A percentile compares a stretch with the other conserved stretches of the same genome.
Conservation (phyloP, 1,284 basidiomycete genomes). For the Marasmius sp. region DNA sequence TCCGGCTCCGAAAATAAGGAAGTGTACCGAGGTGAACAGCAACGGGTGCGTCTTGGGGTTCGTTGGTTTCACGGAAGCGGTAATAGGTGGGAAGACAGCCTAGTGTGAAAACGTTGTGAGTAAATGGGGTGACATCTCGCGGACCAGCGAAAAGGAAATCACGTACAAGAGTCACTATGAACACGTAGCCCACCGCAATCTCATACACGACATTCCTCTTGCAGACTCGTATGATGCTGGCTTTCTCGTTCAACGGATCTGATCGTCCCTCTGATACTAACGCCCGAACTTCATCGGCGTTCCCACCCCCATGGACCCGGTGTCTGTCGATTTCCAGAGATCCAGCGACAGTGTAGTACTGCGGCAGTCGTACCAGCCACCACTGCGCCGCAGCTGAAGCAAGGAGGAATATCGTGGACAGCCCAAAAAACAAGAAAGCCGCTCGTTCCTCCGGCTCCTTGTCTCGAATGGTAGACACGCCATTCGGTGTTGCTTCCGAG, state of each 20-base stretch:
- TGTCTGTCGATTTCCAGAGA: constrained; percentile 36
- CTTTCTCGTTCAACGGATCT: constrained; percentile 29
- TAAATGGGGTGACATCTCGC: neutral
- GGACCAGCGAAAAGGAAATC: neutral
- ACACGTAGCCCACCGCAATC: constrained; percentile 74
- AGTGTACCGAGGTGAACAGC: constrained; percentile 71
- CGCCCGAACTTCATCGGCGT: constrained; percentile 32
- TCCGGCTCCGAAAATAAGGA: constrained; percentile 73
- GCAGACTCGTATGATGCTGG: constrained; percentile 53
- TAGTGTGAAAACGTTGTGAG: constrained; percentile 29
- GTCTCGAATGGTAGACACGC: constrained; percentile 26
- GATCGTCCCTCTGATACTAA: constrained; percentile 31
- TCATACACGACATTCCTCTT: constrained; percentile 70
- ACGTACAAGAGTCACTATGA: constrained; percentile 77
- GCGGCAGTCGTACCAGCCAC: constrained; percentile 57
- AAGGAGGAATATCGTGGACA: constrained; percentile 67
- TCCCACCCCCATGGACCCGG: constrained; percentile 15
- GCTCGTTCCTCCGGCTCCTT: constrained; percentile 57
- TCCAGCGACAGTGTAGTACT: constrained; percentile 53
- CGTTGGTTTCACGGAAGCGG: constrained; percentile 69
- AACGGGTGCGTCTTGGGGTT: constrained; percentile 59
- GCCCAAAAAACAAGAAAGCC: constrained; percentile 69
- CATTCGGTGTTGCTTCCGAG: constrained; percentile 33
- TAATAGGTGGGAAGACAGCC: constrained; percentile 86
- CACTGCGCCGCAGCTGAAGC: constrained; percentile 49